Percentiles rank a stretch among this genome's conserved stretches.
These are phyloP conservation scores for Phytomonas francai DNA, from an alignment of 208 protist genomes.

Conservation along the genomic window DNA sequence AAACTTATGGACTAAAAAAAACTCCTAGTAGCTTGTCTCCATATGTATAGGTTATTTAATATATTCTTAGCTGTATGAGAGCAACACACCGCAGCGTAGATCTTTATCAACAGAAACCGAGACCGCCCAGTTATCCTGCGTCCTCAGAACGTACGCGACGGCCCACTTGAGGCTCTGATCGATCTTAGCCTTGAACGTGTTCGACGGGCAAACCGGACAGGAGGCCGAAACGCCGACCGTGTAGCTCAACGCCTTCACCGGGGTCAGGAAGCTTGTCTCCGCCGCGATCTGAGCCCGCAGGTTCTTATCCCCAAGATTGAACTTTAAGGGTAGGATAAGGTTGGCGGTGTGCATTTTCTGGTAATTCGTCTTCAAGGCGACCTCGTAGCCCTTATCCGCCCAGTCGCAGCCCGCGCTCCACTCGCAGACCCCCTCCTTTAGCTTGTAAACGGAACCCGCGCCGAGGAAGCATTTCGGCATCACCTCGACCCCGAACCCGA, in stretches of 20 bases:
- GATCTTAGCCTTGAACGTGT: conserved; percentile 62
- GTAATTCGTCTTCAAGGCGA: conserved; percentile 43
- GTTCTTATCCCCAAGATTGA: conserved; percentile 24
- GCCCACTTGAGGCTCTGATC: conserved; percentile 54
- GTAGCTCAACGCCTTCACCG: conserved; percentile 19
- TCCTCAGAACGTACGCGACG: conserved; percentile 49
- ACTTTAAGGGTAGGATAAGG: conserved; percentile 29
- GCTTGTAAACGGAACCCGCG: conserved; percentile 40
- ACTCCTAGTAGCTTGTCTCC: background rate
- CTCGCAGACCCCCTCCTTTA: conserved; percentile 48
- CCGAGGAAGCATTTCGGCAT: conserved; percentile 50
- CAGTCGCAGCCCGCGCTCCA: conserved; percentile 60
- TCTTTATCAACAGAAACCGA: conserved; percentile 57
- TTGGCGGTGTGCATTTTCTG: conserved; percentile 40
- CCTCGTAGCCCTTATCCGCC: conserved; percentile 28
- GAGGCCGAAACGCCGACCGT: conserved; percentile 36
- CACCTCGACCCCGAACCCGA: conserved; percentile 51
- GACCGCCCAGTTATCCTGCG: conserved; percentile 61
- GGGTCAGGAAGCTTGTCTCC: conserved; percentile 21
- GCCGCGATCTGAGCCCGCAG: conserved; percentile 39
- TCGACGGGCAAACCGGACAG: conserved; percentile 48
- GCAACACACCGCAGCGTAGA: conserved; percentile 45
- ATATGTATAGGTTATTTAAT: background rate
- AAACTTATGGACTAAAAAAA: no score
- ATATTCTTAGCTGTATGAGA: conserved; percentile 53